A percentile compares a stretch with the other conserved stretches of the same genome.
These are phyloP conservation scores for baker's yeast (Saccharomyces cerevisiae) DNA, from an alignment of 805 yeast species.

Conservation along the genomic window DNA sequence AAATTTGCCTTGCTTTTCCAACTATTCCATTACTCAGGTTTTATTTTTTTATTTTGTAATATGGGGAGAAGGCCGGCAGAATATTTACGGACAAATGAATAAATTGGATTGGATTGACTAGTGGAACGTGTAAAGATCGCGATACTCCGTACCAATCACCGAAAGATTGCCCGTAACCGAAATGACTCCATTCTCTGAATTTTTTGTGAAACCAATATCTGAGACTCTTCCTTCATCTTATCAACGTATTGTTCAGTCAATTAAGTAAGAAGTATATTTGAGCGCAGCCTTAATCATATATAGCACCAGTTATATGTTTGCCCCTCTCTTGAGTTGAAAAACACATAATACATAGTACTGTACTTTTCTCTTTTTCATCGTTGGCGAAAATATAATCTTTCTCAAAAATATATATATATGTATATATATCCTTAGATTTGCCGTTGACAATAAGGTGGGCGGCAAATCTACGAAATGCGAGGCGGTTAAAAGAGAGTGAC, in stretches of 20 bases:
- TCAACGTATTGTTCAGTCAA: too few species aligned
- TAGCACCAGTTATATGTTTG: not conserved
- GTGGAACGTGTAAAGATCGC: not conserved
- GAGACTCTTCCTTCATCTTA: too few species aligned
- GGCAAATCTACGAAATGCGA: not conserved
- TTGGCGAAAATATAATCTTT: not conserved
- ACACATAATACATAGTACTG: not conserved
- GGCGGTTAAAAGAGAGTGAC: not conserved
- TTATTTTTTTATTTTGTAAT: not conserved
- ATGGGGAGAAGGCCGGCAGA: not conserved
- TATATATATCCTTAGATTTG: not conserved
- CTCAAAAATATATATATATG: too few species aligned
- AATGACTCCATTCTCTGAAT: too few species aligned
- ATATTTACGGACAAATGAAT: not conserved
- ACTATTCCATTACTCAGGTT: not conserved
- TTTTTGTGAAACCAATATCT: too few species aligned
- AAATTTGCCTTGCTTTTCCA: not conserved
- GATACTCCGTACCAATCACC: not conserved
- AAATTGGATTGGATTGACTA: not conserved
- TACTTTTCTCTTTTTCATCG: not conserved
- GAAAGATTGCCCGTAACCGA: not conserved
- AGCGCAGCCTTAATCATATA: too few species aligned
- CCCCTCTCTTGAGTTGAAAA: too few species aligned
- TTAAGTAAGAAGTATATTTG: not conserved
- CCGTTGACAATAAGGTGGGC: not conserved